Evolutionary conservation across 225 moss, liverwort and hornwort species (phyloP).

Genomic region (Physcomitrium patens): DNA sequence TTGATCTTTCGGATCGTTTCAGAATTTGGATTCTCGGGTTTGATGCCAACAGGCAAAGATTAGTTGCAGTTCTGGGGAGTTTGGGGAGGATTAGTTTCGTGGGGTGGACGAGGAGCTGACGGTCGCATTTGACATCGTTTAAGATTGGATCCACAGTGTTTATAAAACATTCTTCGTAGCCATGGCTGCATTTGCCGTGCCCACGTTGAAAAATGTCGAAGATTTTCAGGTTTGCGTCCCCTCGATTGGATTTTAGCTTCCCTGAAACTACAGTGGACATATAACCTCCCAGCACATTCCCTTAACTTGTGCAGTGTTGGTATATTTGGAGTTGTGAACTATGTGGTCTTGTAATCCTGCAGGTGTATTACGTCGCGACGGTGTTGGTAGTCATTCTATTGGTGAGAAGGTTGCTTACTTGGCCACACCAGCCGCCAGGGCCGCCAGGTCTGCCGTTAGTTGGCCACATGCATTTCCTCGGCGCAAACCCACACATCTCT

Average conservation of each 20-base stretch:
- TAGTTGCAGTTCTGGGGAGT: too few species aligned
- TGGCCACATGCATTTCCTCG: constrained; percentile 47
- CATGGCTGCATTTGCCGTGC: neutral
- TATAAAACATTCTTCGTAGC: too few species aligned
- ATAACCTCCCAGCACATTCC: too few species aligned
- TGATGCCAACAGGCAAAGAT: too few species aligned
- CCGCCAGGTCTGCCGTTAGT: constrained; percentile 41
- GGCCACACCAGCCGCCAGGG: constrained; percentile 37
- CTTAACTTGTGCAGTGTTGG: too few species aligned
- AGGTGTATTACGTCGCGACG: constrained; percentile 28
- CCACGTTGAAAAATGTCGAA: constrained; percentile 1
- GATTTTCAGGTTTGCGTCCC: constrained; percentile 15
- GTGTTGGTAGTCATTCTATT: constrained; percentile 33
- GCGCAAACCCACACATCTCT: constrained; percentile 31
- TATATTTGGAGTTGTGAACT: neutral
- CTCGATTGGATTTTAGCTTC: too few species aligned
- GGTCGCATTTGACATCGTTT: neutral
- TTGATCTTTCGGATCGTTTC: too few species aligned
- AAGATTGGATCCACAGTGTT: neutral
- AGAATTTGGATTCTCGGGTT: too few species aligned
- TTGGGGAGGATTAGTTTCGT: too few species aligned
- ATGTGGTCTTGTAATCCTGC: neutral
- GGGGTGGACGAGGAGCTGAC: too few species aligned
- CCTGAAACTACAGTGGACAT: too few species aligned
- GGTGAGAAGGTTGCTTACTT: constrained; percentile 14